phyloP scores from a whole-genome alignment of 2,329 filamentous ascomycete genomes.

The Exophiala mesophila region DNA sequence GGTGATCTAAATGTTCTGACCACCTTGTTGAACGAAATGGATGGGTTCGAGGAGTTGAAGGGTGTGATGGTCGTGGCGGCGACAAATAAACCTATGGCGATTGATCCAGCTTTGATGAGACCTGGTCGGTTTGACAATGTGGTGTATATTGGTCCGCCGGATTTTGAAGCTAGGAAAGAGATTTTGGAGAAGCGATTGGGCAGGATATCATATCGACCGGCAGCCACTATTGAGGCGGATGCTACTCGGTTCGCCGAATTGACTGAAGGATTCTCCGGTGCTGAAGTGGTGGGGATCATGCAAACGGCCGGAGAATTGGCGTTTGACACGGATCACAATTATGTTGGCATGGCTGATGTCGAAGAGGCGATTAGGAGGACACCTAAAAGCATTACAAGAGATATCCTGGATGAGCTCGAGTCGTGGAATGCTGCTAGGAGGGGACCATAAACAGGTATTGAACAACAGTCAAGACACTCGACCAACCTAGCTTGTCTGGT shows the following conservation, averaged over 20 bases:
- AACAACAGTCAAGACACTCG: too few relatives aligned
- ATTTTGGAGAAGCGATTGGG: slow-evolving; percentile 67
- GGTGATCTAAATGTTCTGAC: slow-evolving; percentile 75
- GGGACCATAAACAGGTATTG: too few relatives aligned
- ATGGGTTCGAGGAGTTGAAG: slow-evolving; percentile 79
- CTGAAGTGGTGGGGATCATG: slow-evolving; percentile 66
- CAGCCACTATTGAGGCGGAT: slow-evolving; percentile 56
- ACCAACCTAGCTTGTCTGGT: too few relatives aligned
- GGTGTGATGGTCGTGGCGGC: slow-evolving; percentile 85
- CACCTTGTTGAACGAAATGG: slow-evolving; percentile 89
- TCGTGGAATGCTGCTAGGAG: slow-evolving; percentile 19
- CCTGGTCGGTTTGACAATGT: slow-evolving; percentile 80
- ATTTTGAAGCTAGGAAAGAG: slow-evolving; percentile 65
- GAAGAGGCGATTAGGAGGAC: slow-evolving; percentile 38
- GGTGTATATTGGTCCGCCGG: slow-evolving; percentile 80
- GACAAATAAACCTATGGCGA: slow-evolving; percentile 80
- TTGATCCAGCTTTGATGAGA: slow-evolving; percentile 80
- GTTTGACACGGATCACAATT: slow-evolving; percentile 43
- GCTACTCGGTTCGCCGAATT: slow-evolving; percentile 51
- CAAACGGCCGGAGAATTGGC: slow-evolving; percentile 48
- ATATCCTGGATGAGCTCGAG: slow-evolving; percentile 23
- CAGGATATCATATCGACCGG: slow-evolving; percentile 50
- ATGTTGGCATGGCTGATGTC: slow-evolving; percentile 42
- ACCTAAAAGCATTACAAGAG: slow-evolving; percentile 22
- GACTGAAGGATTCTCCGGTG: slow-evolving; percentile 77